phyloP scores from a whole-genome alignment of 202 grass and related monocot genomes.

The Saccharum hybrid region DNA sequence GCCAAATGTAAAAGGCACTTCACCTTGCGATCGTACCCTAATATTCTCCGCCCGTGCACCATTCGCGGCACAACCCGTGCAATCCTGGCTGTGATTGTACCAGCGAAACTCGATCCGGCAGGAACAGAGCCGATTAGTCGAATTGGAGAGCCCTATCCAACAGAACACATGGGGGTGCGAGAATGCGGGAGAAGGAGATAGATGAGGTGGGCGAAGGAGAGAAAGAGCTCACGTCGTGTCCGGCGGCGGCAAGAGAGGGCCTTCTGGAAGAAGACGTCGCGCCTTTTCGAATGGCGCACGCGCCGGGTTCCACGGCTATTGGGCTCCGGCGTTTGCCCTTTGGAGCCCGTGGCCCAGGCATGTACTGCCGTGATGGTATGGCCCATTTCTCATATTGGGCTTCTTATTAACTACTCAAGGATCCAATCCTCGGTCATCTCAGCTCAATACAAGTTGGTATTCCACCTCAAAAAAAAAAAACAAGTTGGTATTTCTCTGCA shows the following conservation, averaged over 20 bases:
- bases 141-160: background rate
- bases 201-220: background rate
- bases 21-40: background rate
- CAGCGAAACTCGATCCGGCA: background rate
- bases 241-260: background rate
- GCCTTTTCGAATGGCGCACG: no score
- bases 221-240: slow-evolving; percentile 23
- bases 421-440: background rate
- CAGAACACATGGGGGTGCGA: background rate
- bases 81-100: background rate
- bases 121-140: background rate
- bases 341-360: background rate
- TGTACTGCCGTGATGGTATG: background rate
- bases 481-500: slow-evolving; percentile 48
- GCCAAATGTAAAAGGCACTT: background rate
- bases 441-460: no score
- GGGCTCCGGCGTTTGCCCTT: background rate
- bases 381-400: background rate
- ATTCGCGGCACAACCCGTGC: background rate
- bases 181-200: background rate
- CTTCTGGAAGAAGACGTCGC: no score
- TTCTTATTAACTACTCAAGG: background rate
- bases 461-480: background rate
- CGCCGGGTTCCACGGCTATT: background rate
- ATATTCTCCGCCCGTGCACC: background rate